Base-by-base conservation (phyloP, 225 moss, liverwort and hornwort genomes). In the Polytrichum formosum region DNA sequence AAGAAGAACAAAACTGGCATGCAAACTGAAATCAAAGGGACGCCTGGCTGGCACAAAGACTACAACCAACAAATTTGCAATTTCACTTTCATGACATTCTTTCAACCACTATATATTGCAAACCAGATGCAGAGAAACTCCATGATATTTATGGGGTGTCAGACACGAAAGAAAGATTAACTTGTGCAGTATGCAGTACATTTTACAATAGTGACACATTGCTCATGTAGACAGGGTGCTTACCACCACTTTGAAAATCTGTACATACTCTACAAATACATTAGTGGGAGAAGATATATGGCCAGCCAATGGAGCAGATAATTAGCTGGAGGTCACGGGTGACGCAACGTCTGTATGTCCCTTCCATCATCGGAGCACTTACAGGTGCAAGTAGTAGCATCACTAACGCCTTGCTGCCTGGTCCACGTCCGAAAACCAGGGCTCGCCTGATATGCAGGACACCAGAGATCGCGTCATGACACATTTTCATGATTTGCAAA, bases 251-350 rank as follows among this genome's bases (percentile, higher is more conserved):
- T 68, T 35, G 8, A 31, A 71, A 73, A 75, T 75, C 53, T 86
- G 83, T 78, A 86, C 86, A 86, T 77, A 73, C 63, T 73, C 70
- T 82, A 85, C 64, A 85, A 77, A 61, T 81, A 81, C 81, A 83
- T 55, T n/a, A 71, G 58, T 56, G 67, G 65, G 55, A 65, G 59
- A 66, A 46, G 53, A 60, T 26, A 26, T 26, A 26, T 55, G 18
- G 69, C 55, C 69, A 69, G n/a, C 56, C 18, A 56, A 69, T 72
- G 70, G 65, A 72, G 64, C 19, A 23, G 73, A 56, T 29, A 61
- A 56, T 68, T 76, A 31, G 46, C 76, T 64, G 28, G 63, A 30
- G 64, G 54, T 30, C 23, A 73, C 66, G 26, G n/a, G 6, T 22
- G 26, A 21, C 62, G 30, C n/a, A 67, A 26, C 18, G n/a, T 22